phyloP scores from a whole-genome alignment of 2,329 filamentous ascomycete species.

The Didymella pinodella region DNA sequence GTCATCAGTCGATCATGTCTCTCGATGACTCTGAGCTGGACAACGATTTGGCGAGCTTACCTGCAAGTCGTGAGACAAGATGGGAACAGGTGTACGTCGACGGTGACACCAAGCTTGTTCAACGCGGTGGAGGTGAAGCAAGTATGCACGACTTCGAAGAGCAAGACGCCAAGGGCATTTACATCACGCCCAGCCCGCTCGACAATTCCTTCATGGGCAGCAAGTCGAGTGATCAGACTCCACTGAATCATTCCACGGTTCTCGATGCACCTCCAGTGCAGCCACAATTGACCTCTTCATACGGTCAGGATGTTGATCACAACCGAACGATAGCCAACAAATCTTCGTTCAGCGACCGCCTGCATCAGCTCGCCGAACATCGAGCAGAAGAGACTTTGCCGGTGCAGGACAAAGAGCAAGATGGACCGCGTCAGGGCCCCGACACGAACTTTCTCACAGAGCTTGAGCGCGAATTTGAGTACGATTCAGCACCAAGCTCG shows the following conservation, averaged over 20 bases:
- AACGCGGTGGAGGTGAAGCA: conserved; percentile 41
- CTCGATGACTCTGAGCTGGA: conserved; percentile 50
- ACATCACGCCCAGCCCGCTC: conserved; percentile 46
- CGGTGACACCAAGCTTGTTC: conserved; percentile 49
- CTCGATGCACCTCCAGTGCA: conserved; percentile 33
- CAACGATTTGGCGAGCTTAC: conserved; percentile 46
- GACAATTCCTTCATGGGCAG: conserved; percentile 38
- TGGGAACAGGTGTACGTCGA: conserved; percentile 53
- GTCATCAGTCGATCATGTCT: conserved; percentile 49
- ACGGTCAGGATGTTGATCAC: conserved; percentile 21
- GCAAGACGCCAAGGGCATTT: conserved; percentile 47
- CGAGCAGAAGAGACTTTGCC: conserved; percentile 20
- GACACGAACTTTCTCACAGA: conserved; percentile 37
- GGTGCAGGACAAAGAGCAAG: conserved; percentile 14
- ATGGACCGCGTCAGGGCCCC: conserved; percentile 27
- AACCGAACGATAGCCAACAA: conserved; percentile 36
- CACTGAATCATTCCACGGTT: conserved; percentile 35
- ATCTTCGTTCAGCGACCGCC: conserved; percentile 47
- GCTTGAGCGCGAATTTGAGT: conserved; percentile 43
- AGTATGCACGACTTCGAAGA: conserved; percentile 44
- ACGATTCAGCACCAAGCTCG: conserved; percentile 37
- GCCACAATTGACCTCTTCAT: conserved; percentile 17
- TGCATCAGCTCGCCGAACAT: conserved; percentile 39
- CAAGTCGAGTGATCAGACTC: conserved; percentile 37
- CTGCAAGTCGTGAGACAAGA: conserved; percentile 45